These are phyloP conservation scores for Kwoniella dendrophila DNA, from an alignment of 768 basidiomycete species.

Conservation along the genomic window DNA sequence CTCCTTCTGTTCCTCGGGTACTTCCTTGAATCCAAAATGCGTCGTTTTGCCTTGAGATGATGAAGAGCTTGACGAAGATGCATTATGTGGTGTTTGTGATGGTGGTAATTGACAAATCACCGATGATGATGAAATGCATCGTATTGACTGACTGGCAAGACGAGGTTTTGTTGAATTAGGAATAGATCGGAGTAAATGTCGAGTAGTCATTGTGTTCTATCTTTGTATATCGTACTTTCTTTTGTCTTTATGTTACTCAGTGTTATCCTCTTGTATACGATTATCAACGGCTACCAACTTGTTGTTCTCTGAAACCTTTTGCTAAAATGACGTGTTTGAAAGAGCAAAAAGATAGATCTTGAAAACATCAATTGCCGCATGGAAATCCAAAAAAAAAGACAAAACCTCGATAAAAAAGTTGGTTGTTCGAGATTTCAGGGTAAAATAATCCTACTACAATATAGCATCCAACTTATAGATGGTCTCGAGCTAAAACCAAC, in stretches of 20 bases:
- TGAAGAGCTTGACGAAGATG: neutral
- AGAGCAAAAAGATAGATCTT: no score
- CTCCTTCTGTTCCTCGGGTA: constrained; percentile 86
- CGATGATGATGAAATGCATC: constrained; percentile 13
- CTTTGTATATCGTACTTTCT: neutral
- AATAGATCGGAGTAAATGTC: constrained; percentile 11
- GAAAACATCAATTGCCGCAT: no score
- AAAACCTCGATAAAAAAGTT: no score
- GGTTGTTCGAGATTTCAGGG: no score
- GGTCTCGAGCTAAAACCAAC: no score
- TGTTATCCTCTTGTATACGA: neutral
- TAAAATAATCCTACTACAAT: no score
- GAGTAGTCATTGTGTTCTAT: constrained; percentile 5
- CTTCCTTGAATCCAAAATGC: constrained; percentile 90
- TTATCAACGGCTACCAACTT: no score
- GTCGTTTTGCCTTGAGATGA: constrained; percentile 55
- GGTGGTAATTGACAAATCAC: neutral
- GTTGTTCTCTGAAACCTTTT: no score
- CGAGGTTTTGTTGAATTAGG: neutral
- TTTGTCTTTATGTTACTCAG: no score
- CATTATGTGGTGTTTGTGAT: neutral
- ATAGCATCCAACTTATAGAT: no score
- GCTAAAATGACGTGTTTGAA: no score
- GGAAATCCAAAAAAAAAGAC: no score
- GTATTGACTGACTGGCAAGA: neutral